Conservation (phyloP, 2,329 filamentous ascomycete species). For the Aspergillus pseudotamarii region DNA sequence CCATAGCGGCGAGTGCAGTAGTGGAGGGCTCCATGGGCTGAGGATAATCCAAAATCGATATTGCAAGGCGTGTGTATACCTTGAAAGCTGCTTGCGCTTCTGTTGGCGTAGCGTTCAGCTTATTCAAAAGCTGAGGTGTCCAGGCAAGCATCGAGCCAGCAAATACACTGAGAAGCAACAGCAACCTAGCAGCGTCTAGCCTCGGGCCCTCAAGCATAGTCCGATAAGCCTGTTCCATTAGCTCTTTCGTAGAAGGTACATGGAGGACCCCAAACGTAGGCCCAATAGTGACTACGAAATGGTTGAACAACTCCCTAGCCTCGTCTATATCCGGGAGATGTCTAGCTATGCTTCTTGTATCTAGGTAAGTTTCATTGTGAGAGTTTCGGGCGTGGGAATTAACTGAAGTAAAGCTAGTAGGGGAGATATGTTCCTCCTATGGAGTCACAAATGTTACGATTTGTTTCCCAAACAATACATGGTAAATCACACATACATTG, state of each 20-base stretch:
- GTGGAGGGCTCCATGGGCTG: neutral
- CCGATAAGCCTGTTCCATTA: conserved; percentile 7
- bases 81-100: conserved; percentile 2
- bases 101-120: neutral
- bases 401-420: neutral
- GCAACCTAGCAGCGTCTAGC: neutral
- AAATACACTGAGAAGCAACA: conserved; percentile 7
- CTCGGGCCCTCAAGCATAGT: neutral
- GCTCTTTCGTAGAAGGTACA: neutral
- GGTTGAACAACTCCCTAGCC: conserved; percentile 6
- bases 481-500: neutral
- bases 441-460: neutral
- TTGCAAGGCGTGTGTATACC: neutral
- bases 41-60: neutral
- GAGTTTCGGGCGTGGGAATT: neutral
- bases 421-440: neutral
- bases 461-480: neutral
- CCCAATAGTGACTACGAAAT: conserved; percentile 2
- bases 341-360: neutral
- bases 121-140: neutral
- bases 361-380: neutral
- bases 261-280: conserved; percentile 10
- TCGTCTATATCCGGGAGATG: neutral
- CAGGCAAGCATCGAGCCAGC: neutral
- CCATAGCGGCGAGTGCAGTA: neutral